phyloP scores from a whole-genome alignment of 192 early-diverging fungal genomes.

The Backusella parvicylindrica region DNA sequence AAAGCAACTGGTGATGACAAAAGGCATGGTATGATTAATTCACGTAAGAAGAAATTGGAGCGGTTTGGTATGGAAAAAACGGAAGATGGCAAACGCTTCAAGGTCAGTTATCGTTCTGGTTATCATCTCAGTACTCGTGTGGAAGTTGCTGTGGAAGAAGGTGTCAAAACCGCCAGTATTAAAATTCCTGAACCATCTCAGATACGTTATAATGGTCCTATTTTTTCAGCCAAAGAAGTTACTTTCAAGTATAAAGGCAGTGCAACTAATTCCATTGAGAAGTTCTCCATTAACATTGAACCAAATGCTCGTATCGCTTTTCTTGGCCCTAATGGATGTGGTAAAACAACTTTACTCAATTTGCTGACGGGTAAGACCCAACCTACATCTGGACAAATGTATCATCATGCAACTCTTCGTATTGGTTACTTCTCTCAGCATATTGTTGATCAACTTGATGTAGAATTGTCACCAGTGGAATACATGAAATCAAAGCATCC shows the following conservation, averaged over 20 bases:
- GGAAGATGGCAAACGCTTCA: conserved; percentile 69
- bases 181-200: conserved; percentile 66
- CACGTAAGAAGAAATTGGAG: conserved; percentile 75
- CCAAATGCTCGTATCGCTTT: conserved; percentile 68
- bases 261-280: conserved; percentile 45
- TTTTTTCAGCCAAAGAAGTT: conserved; percentile 64
- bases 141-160: conserved; percentile 53
- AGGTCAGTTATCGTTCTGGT: conserved; percentile 55
- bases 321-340: conserved; percentile 81
- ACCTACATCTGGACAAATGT: conserved; percentile 63
- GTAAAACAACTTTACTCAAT: conserved; percentile 79
- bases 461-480: conserved; percentile 47
- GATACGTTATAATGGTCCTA: conserved; percentile 61
- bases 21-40: conserved; percentile 67
- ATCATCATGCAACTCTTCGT: conserved; percentile 57
- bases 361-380: conserved; percentile 60
- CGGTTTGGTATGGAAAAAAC: conserved; percentile 61
- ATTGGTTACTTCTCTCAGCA: conserved; percentile 88
- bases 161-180: conserved; percentile 56
- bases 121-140: conserved; percentile 48
- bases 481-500: conserved; percentile 45
- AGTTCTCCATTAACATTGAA: conserved; percentile 69
- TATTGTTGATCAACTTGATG: conserved; percentile 67
- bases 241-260: conserved; percentile 37
- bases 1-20: conserved; percentile 80